Evolutionary conservation across 2,329 filamentous ascomycete species (phyloP), one percentile per base, ranked within the genome.

Genomic region (Sporothrix euskadiensis): DNA sequence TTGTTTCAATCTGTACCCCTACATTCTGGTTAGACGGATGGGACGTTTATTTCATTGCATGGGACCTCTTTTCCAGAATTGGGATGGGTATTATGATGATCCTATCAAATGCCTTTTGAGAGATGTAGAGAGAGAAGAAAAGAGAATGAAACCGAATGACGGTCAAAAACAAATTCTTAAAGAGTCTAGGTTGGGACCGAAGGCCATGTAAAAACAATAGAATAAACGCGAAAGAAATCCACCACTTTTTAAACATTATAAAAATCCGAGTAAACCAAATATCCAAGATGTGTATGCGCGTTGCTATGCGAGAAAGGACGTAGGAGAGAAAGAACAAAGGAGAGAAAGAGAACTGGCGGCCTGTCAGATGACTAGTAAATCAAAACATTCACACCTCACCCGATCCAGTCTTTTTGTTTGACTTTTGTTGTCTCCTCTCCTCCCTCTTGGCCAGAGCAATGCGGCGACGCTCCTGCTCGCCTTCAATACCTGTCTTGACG

Each of bases 401-500:
- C 4, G 35, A 35, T 35, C 49, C 69, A 4, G 68, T 8, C 32
- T 63, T 69, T 16, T 22, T 12, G 6, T 22, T 30, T 7, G 26
- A 3, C 47, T 72, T 54, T 12, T 72, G 52, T 41, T 74, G 74
- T 32, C 32, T 72, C 22, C 44, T 49, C 9, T 65, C 65, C 30
- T 69, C 56, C 56, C 54, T 72, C 16, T 47, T 57, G 41, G 59
- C 76, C 3, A 74, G 65, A 4, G 73, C 75, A n/a, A 76, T 74
- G n/a, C 72, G 74, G 0, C 76, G 75, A 1, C 76, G 75, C 73
- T 73, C 74, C 47, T 76, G 3, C 52, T 77, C 76, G 66, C 76
- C 76, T 14, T 71, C 72, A 73, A 90, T 77, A 0, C 88, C 88
- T 0, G 88, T 90, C 82, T 88, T 86, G 77, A 88, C 84, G 78